phyloP scores from a whole-genome alignment of 1,284 basidiomycete species.

The Anthracocystis walkeri region DNA sequence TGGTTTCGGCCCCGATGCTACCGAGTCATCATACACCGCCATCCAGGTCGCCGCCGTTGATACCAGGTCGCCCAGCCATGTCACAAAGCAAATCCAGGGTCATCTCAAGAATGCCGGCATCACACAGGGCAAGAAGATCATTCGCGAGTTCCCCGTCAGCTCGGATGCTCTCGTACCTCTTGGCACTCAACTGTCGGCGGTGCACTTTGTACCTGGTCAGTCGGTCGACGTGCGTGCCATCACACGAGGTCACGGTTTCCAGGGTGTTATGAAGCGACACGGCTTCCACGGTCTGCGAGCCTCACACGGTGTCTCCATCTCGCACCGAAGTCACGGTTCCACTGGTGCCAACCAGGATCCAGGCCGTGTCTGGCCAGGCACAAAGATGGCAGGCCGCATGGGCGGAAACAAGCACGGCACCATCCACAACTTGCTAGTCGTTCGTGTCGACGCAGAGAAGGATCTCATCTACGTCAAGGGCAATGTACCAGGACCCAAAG shows the following conservation, averaged over 20 bases:
- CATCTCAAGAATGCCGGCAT: constrained; percentile 88
- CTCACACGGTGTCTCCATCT: constrained; percentile 95
- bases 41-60: constrained; percentile 72
- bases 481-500: constrained; percentile 73
- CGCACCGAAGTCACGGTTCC: constrained; percentile 91
- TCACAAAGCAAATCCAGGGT: constrained; percentile 88
- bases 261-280: constrained; percentile 97
- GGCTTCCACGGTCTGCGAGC: constrained; percentile 91
- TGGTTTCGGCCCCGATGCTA: constrained; percentile 26
- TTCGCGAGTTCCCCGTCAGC: constrained; percentile 90
- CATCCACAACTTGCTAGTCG: constrained; percentile 84
- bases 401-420: constrained; percentile 74
- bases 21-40: constrained; percentile 45
- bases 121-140: constrained; percentile 80
- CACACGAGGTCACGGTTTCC: constrained; percentile 96
- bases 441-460: constrained; percentile 85
- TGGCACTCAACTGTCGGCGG: constrained; percentile 87
- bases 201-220: constrained; percentile 98
- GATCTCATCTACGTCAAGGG: constrained; percentile 87
- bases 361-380: constrained; percentile 92
- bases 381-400: constrained; percentile 97
- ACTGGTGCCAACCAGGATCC: constrained; percentile 92
- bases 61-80: constrained; percentile 73
- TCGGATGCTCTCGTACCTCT: constrained; percentile 89
- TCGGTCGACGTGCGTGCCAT: constrained; percentile 93